Base-by-base conservation (phyloP, 345 rosid species). In the Laguncularia racemosa region DNA sequence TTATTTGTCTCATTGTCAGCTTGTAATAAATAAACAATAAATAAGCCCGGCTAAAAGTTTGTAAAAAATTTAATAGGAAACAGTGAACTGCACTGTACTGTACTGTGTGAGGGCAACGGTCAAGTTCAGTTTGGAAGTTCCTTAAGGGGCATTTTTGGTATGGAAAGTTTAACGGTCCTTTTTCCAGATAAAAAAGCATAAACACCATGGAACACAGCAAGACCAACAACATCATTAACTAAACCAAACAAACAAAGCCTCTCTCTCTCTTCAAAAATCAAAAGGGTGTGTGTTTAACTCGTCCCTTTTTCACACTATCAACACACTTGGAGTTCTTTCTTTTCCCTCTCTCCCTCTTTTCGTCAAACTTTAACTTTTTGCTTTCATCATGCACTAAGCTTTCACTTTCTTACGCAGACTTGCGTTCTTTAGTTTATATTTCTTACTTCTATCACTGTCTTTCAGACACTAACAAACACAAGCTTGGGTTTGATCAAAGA, bases 21-120 rank as follows among this genome's bases (percentile, higher is more conserved):
- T 51, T 33, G 40, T 33, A 9, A 4, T 9, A 33, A 61, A 57
- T 16, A 52, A 56, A 48, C 57, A 46, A 48, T 20, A 5, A 13
- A 20, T 14, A 44, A 6, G 43, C 13, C 3, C 55, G 23, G 13
- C 20, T 11, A 51, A 50, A 3, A 4, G 21, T 33, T 20, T 54
- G 17, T 6, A 61, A 58, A 62, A 57, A 56, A 67, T 64, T 64
- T 50, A 58, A 44, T 56, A 54, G 18, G 47, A 15, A 18, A 16
- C n/a, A 33, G 52, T 40, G 55, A 17, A 16, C 47, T 18, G 59
- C 26, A 48, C 46, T 5, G 49, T 17, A 44, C 26, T 46, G 55
- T 1, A n/a, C n/a, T n/a, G n/a, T 33, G 52, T 53, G 52, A 16
- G 23, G 59, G 60, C 74, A 80, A 80, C 84, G 84, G 84, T 80